Evolutionary conservation across 192 early-diverging fungal genomes (phyloP).

Genomic region (Geosiphon pyriformis): DNA sequence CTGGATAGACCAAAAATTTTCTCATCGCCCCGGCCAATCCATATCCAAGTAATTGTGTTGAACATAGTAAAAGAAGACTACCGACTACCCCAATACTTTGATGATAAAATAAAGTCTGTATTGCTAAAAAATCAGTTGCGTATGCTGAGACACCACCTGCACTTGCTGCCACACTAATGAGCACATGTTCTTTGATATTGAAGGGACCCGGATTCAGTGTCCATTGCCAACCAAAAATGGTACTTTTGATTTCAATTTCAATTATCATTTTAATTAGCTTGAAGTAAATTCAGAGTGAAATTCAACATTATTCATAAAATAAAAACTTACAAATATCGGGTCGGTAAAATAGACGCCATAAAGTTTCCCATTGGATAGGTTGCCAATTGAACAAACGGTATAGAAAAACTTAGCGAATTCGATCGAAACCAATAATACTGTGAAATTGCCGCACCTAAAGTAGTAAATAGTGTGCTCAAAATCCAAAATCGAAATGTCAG

Average conservation of each 20-base stretch:
- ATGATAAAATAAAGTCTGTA: background rate
- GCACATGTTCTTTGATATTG: slow-evolving; percentile 63
- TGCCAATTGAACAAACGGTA: slow-evolving; percentile 31
- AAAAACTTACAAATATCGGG: background rate
- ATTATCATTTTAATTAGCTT: background rate
- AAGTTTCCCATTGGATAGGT: slow-evolving; percentile 30
- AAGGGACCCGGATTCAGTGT: slow-evolving; percentile 41
- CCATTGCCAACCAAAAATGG: background rate
- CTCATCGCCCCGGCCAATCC: slow-evolving; percentile 32
- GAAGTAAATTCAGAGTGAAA: background rate
- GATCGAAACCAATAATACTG: slow-evolving; percentile 31
- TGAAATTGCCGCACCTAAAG: slow-evolving; percentile 26
- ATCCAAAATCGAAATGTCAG: slow-evolving; percentile 48
- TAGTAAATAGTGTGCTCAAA: slow-evolving; percentile 34
- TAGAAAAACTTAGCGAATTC: slow-evolving; percentile 21
- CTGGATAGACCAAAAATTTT: slow-evolving; percentile 78
- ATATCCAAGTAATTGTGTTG: slow-evolving; percentile 29
- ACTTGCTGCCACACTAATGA: slow-evolving; percentile 52
- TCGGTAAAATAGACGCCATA: slow-evolving; percentile 24
- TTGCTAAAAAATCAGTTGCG: slow-evolving; percentile 23
- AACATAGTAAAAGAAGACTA: slow-evolving; percentile 25
- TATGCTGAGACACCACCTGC: slow-evolving; percentile 47
- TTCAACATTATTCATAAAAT: background rate
- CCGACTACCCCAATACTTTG: slow-evolving; percentile 1
- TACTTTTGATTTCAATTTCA: background rate